These are phyloP conservation scores for Tuber borchii DNA, from an alignment of 495 filamentous ascomycete genomes.

Conservation along the genomic window DNA sequence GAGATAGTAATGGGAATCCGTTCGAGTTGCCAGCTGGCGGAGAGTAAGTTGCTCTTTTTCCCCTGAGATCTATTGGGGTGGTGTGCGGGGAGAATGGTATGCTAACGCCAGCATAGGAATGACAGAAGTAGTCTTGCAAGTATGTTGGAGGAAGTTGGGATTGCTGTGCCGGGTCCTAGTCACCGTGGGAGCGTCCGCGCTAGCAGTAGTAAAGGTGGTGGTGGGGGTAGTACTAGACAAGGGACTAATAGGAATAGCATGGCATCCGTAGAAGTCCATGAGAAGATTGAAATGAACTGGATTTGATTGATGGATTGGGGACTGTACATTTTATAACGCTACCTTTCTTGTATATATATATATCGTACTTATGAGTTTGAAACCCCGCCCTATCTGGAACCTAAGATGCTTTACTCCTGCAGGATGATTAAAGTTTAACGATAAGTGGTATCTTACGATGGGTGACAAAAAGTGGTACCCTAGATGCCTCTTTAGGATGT, in stretches of 20 bases:
- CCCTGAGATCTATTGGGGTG: not conserved
- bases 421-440: not conserved
- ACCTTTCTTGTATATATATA: not conserved
- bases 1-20: slow-evolving; percentile 20
- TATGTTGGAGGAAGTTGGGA: not conserved
- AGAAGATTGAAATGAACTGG: slow-evolving; percentile 21
- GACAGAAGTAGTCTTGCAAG: not conserved
- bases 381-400: not conserved
- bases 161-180: not conserved
- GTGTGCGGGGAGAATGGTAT: not conserved
- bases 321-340: not conserved
- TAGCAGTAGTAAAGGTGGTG: not conserved
- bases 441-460: not conserved
- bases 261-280: not conserved
- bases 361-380: not conserved
- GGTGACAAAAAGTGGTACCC: too few relatives aligned
- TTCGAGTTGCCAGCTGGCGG: slow-evolving; percentile 16
- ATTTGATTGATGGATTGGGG: slow-evolving; percentile 12
- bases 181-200: not conserved
- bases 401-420: not conserved
- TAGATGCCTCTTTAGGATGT: too few relatives aligned
- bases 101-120: not conserved
- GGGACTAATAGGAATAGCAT: slow-evolving; percentile 12
- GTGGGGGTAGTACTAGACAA: not conserved
- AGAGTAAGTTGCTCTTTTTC: not conserved